Evolutionary conservation across 352 stramenopile genomes (phyloP), one percentile per base, ranked within the genome.

Genomic region (Plasmopara viticola): DNA sequence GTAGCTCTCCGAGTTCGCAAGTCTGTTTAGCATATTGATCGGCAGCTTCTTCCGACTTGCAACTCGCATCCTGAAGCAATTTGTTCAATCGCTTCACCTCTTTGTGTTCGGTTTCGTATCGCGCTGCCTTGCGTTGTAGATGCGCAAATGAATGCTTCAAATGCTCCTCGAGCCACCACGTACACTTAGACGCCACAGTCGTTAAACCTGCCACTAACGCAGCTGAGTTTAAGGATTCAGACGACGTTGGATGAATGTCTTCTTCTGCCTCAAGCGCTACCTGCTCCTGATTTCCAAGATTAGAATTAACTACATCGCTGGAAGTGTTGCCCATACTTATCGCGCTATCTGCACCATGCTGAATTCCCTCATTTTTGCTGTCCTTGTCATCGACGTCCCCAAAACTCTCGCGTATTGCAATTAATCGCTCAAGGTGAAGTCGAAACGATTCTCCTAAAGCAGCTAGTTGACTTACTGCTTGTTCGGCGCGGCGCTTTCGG

Each of bases 121-220:
- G 60, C 13, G 61, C 62, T 2, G 68, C 65, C 30, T 78, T 79
- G 14, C 64, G 69, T 44, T 82, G 74, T 14, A 81, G 65, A 25
- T 46, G 57, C 5, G 66, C 53, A 40, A 78, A 79, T 20, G 69
- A 70, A n/a, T 78, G 60, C 15, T 58, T 64, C 5, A 78, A 57
- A 30, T 83, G 69, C 14, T 71, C 57, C 17, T 85, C 62, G 34
- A 89, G 58, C 78, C 78, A 89, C 5, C 38, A 51, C 2, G 83
- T 41, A 41, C 75, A 87, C 46, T 76, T 86, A 17, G 53, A 60
- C 20, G 73, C 79, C 18, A 87, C 58, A 8, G 56, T 60, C 9
- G 56, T 48, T 28, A 89, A 58, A 5, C 69, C 75, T 5, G 61
- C 41, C 28, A 89, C 60, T 55, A 86, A 37, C 25, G 51, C 61